Evolutionary conservation across 78 protist genomes (phyloP).

Genomic region (Emiliania huxleyi): DNA sequence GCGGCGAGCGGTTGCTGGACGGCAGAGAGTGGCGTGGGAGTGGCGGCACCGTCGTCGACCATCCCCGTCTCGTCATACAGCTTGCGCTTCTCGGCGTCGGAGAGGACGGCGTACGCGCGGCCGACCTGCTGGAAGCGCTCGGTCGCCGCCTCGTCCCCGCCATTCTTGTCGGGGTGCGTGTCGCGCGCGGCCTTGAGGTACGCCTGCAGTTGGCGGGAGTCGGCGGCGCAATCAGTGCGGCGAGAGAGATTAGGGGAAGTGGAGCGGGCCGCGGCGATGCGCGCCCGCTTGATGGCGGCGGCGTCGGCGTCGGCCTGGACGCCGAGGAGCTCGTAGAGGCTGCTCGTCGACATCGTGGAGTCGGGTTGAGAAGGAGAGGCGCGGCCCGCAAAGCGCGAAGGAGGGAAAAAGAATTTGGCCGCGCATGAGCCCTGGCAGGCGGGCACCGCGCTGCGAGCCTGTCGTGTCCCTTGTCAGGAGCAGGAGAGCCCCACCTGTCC

Average conservation of each 20-base stretch:
- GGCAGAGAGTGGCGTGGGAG: too few species aligned
- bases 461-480: too few species aligned
- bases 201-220: not conserved
- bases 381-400: too few species aligned
- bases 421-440: too few species aligned
- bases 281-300: not conserved
- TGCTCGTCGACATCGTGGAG: too few species aligned
- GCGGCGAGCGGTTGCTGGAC: too few species aligned
- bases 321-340: not conserved
- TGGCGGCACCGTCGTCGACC: not conserved
- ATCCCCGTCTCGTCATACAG: not conserved
- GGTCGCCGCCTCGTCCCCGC: not conserved
- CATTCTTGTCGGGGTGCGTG: not conserved
- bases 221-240: not conserved
- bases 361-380: too few species aligned
- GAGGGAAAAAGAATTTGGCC: too few species aligned
- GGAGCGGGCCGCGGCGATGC: not conserved
- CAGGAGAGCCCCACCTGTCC: too few species aligned
- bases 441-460: too few species aligned
- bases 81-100: not conserved
- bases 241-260: not conserved
- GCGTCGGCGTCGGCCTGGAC: not conserved
- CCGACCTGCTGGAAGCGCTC: not conserved
- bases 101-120: not conserved
- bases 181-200: not conserved